phyloP scores from a whole-genome alignment of 2,329 filamentous ascomycete species.

The Penicillium corylophilum region DNA sequence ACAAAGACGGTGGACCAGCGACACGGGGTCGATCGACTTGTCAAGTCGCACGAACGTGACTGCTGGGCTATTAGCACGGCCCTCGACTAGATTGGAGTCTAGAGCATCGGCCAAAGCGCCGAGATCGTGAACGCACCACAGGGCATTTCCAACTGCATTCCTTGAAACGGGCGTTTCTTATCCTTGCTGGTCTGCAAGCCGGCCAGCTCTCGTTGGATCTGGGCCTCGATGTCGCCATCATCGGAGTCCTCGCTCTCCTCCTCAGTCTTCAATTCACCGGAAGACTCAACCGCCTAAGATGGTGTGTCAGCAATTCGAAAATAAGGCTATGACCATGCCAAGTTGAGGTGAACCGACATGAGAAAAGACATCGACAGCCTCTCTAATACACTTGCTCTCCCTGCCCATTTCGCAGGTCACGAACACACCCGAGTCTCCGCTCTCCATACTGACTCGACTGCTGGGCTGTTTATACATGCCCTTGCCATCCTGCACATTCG shows the following conservation, averaged over 20 bases:
- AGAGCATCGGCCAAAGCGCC: not conserved
- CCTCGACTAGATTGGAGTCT: constrained; percentile 4
- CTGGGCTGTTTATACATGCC: constrained; percentile 25
- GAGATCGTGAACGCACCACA: constrained; percentile 32
- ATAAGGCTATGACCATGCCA: not conserved
- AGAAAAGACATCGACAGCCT: constrained; percentile 58
- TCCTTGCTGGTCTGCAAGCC: constrained; percentile 51
- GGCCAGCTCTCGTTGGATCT: constrained; percentile 59
- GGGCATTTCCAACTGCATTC: constrained; percentile 55
- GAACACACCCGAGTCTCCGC: constrained; percentile 62
- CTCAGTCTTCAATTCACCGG: constrained; percentile 10
- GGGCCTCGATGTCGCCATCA: constrained; percentile 59
- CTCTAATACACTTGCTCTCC: constrained; percentile 59
- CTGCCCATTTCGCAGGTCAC: constrained; percentile 62
- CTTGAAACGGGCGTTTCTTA: constrained; percentile 50
- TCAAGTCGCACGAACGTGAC: constrained; percentile 60
- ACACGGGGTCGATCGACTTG: constrained; percentile 58
- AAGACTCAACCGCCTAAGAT: constrained; percentile 13
- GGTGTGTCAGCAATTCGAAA: not conserved
- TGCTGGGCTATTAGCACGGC: constrained; percentile 31
- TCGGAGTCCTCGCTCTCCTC: constrained; percentile 32
- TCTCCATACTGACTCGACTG: constrained; percentile 36
- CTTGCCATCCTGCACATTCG: constrained; percentile 10
- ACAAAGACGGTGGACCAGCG: constrained; percentile 60
- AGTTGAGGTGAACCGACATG: constrained; percentile 43